Evolutionary conservation across 2,329 filamentous ascomycete genomes (phyloP), one percentile per base, ranked within the genome.

Genomic region (Colletotrichum orchidophilum): DNA sequence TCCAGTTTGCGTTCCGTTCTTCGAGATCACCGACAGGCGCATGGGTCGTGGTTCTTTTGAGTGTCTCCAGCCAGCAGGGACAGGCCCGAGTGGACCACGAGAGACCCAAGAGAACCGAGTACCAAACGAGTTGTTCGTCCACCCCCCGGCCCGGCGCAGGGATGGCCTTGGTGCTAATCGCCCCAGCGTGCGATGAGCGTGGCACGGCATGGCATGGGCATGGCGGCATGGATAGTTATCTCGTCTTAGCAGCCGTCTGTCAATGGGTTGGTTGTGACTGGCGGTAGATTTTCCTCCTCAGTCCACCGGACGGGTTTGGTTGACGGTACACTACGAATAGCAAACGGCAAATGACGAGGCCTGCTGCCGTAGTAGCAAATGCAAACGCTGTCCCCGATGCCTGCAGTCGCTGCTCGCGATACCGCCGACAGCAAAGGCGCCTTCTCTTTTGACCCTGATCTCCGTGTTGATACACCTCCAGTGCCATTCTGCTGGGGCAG

Each of bases 11-110:
- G 64, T 71, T 68, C 58, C 68, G 64, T 68, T 68, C 68, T 63
- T 71, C 68, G 58, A 68, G 68, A 68, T 68, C 68, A 63, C 64
- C 68, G 68, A 71, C 64, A 71, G 68, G 64, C 68, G 58, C 68
- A 71, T 71, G 64, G 68, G 64, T 71, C 31, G 52, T 58, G 52
- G 68, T 63, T 59, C 64, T 54, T 58, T n/a, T 42, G 52, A 63
- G 42, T 52, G 50, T 68, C 52, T 67, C 50, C 63, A 58, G 57
- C 68, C 58, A 64, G 68, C 64, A 71, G 68, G 68, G 58, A 68
- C 64, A 71, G 64, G 64, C 64, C 68, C 68, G 58, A 68, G 68
- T 68, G 64, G 53, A 58, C 53, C 54, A 59, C 39, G 15, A 55
- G 33, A 50, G 55, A 54, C 55, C 58, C 52, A 57, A 70, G 42